Base-by-base conservation (phyloP, 495 filamentous ascomycete species). In the Neurospora cerealis region DNA sequence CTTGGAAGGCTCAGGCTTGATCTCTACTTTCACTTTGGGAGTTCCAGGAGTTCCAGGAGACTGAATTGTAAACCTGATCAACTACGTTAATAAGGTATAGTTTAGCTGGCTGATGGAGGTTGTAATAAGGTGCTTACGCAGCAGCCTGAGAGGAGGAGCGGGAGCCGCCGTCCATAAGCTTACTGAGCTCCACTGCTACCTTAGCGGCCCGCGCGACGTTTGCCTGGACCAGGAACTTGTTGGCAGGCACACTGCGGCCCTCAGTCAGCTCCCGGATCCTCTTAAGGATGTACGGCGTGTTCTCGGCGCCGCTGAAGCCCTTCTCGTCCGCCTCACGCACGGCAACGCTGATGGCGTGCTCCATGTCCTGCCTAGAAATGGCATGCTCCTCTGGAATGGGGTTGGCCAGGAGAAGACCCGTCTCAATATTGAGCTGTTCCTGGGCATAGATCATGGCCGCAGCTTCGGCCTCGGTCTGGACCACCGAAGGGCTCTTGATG, bases 251-350 rank as follows among this genome's bases (percentile, higher is more conserved):
- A 74, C 92, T 94, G 75, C 84, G 88, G 3, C 90, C 92, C 15
- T 88, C 82, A 4, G 91, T 97, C 69, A 97, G 83, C 74, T 96
- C 88, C 77, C 92, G 91, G 78, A 99, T 95, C 78, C 91, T 92
- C 13, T 80, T 81, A 2, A 99, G 85, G 71, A 98, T 90, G 77
- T 93, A 98, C 1, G 96, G 96, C 0, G 96, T 99, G 77, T 96
- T 96, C 70, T 89, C 89, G 76, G 88, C 93, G 6, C 96, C 96
- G 7, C 83, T 84, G 69, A 88, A 87, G 5, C 92, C 93, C 75
- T 89, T 86, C 54, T 88, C 85, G 38, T 90, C 83, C 7, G 96
- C 93, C 78, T 93, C 89, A 21, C 83, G 80, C 28, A 98, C 84
- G 1, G 96, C 95, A 74, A 89, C 86, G 62, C 87, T 84, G 75